Evolutionary conservation across 1,284 basidiomycete genomes (phyloP).

Genomic region (Sphagnurus paluster): DNA sequence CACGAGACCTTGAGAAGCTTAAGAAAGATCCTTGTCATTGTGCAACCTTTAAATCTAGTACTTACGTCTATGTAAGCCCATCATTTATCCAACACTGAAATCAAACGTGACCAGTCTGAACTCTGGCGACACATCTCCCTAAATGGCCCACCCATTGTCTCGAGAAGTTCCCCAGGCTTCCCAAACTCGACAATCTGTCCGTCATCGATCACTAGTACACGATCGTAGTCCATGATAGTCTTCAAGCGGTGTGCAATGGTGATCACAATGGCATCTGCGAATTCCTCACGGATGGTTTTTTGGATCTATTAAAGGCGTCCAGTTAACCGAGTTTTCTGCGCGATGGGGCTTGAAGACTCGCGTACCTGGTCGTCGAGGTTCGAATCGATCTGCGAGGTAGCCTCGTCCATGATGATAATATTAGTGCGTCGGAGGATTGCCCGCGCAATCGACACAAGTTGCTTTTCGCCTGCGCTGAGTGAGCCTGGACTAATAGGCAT

Average conservation of each 20-base stretch:
- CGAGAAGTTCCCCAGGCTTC: constrained; percentile 62
- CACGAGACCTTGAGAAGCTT: no score
- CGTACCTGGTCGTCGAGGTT: constrained; percentile 65
- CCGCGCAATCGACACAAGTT: constrained; percentile 74
- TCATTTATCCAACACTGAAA: constrained; percentile 7
- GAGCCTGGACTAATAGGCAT: constrained; percentile 70
- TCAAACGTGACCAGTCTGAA: constrained; percentile 51
- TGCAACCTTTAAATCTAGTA: no score
- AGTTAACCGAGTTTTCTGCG: neutral
- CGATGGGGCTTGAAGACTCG: neutral
- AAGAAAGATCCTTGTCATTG: no score
- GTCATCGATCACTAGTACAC: constrained; percentile 76
- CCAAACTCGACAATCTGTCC: constrained; percentile 72
- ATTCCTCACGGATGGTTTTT: constrained; percentile 75
- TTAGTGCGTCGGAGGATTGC: constrained; percentile 76
- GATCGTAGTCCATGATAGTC: constrained; percentile 79
- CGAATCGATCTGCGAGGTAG: constrained; percentile 77
- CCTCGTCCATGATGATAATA: constrained; percentile 87
- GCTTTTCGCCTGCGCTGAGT: constrained; percentile 79
- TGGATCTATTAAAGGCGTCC: constrained; percentile 56
- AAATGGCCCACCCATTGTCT: constrained; percentile 59
- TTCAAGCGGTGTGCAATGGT: constrained; percentile 82
- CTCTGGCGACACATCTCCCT: constrained; percentile 70
- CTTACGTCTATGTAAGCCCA: no score
- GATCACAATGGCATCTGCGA: constrained; percentile 72